A percentile compares a stretch with the other conserved stretches of the same genome.
Conservation (phyloP, 2,329 filamentous ascomycete species). For the Ophiocordyceps australis region DNA sequence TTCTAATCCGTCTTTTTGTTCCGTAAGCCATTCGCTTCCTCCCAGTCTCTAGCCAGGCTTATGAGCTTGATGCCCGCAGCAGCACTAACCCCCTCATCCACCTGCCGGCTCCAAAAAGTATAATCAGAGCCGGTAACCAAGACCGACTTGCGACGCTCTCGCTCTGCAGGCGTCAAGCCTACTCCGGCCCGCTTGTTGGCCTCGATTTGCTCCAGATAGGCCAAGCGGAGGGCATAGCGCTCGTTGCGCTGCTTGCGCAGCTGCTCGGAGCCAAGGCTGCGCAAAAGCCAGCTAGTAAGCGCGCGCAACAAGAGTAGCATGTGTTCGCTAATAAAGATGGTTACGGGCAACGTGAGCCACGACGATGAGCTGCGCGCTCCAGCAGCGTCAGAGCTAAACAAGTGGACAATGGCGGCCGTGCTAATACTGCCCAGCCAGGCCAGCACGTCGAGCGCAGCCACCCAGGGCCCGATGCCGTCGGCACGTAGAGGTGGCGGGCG, state of each 20-base stretch:
- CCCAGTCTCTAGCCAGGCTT: conserved; percentile 8
- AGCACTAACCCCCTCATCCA: conserved; percentile 18
- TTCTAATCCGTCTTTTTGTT: not conserved
- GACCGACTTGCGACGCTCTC: conserved; percentile 18
- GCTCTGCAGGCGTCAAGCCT: conserved; percentile 14
- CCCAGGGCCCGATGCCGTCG: conserved; percentile 59
- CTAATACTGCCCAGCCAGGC: conserved; percentile 58
- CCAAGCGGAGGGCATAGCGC: conserved; percentile 17
- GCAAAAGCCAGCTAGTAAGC: conserved; percentile 15
- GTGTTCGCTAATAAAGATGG: conserved; percentile 58
- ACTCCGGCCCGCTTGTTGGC: conserved; percentile 14
- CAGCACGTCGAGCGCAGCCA: conserved; percentile 48
- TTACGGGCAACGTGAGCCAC: conserved; percentile 49
- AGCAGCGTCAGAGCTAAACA: conserved; percentile 42
- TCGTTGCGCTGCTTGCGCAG: conserved; percentile 19
- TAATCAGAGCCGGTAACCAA: conserved; percentile 12
- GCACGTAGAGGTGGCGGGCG: conserved; percentile 50
- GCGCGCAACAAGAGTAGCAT: conserved; percentile 43
- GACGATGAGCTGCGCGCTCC: conserved; percentile 34
- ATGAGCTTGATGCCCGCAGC: conserved; percentile 16
- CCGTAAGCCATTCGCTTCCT: conserved; percentile 1
- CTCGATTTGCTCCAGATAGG: conserved; percentile 21
- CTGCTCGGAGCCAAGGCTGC: conserved; percentile 19
- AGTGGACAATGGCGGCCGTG: conserved; percentile 53
- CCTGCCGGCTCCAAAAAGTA: conserved; percentile 23